Conservation (phyloP, 1,284 basidiomycete genomes). For the Cryptococcus sp. region DNA sequence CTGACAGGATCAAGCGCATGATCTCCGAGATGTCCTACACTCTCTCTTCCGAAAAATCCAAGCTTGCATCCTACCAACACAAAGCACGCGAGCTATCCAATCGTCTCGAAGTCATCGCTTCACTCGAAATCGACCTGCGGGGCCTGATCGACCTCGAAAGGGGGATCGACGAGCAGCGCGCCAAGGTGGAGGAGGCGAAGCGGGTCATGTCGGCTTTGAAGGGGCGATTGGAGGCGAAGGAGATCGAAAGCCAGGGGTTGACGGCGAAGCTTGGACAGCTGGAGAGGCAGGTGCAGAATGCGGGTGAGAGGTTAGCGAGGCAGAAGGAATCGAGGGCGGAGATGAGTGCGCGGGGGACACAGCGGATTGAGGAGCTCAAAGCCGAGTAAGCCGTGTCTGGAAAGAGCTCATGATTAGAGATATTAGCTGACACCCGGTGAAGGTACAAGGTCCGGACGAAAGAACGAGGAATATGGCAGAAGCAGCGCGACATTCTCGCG, state of each 20-base stretch:
- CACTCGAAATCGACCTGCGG: constrained; percentile 62
- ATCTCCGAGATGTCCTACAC: constrained; percentile 67
- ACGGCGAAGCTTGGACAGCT: constrained; percentile 65
- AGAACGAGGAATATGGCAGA: constrained; percentile 29
- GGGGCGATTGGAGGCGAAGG: constrained; percentile 65
- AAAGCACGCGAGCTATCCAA: constrained; percentile 70
- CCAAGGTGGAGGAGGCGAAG: constrained; percentile 60
- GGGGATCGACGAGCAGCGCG: constrained; percentile 63
- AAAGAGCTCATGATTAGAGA: background rate
- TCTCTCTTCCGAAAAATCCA: constrained; percentile 59
- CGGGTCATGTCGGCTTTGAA: constrained; percentile 63
- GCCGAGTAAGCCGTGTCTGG: constrained; percentile 60
- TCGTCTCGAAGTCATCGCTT: constrained; percentile 66
- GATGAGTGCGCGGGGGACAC: constrained; percentile 63
- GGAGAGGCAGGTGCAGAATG: constrained; percentile 68
- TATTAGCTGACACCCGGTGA: background rate
- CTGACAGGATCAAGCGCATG: constrained; percentile 74
- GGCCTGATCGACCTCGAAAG: constrained; percentile 43
- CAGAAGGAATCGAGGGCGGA: constrained; percentile 71
- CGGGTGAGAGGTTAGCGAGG: constrained; percentile 69
- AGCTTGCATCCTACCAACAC: constrained; percentile 60
- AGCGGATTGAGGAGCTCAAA: constrained; percentile 67
- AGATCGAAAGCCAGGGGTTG: constrained; percentile 67
- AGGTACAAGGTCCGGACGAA: constrained; percentile 31
- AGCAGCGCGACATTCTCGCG: constrained; percentile 26